A percentile compares a stretch with the other conserved stretches of the same genome.
Evolutionary conservation across 768 basidiomycete genomes (phyloP).

Genomic region (Kwoniella pini): DNA sequence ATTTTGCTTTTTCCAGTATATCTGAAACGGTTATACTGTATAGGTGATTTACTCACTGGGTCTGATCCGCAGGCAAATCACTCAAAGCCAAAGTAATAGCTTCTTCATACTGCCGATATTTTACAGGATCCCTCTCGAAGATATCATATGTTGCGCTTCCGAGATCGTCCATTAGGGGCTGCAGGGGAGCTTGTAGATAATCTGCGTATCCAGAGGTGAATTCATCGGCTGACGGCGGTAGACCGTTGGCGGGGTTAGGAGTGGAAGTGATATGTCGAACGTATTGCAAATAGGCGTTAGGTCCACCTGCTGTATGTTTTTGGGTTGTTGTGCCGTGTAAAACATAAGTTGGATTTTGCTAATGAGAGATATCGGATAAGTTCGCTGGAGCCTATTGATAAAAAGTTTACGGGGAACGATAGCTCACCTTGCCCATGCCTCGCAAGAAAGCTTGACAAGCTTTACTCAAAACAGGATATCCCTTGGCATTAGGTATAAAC

Average conservation of each 20-base stretch:
- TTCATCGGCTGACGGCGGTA: constrained; percentile 27
- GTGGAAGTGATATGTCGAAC: constrained; percentile 52
- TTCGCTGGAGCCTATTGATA: neutral
- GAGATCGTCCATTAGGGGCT: constrained; percentile 97
- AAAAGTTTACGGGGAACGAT: neutral
- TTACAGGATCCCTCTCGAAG: constrained; percentile 96
- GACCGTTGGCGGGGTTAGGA: constrained; percentile 17
- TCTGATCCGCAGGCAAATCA: constrained; percentile 65
- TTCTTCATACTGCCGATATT: constrained; percentile 94
- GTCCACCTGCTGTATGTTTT: constrained; percentile 77
- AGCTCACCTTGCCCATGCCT: constrained; percentile 60
- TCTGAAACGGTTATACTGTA: too few relatives aligned
- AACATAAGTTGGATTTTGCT: constrained; percentile 86
- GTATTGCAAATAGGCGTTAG: constrained; percentile 86
- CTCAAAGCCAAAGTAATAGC: constrained; percentile 77
- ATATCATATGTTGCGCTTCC: constrained; percentile 95
- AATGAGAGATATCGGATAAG: constrained; percentile 26
- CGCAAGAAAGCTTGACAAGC: constrained; percentile 87
- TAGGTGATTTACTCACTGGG: constrained; percentile 61
- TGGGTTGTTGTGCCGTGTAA: constrained; percentile 68
- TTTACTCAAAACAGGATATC: constrained; percentile 94
- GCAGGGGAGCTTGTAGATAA: constrained; percentile 89
- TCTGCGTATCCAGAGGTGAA: constrained; percentile 68
- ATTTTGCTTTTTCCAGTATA: too few relatives aligned
- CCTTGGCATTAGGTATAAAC: constrained; percentile 93